Base-by-base conservation (phyloP, 1,139 yeast species). In the Taphrina confusa region DNA sequence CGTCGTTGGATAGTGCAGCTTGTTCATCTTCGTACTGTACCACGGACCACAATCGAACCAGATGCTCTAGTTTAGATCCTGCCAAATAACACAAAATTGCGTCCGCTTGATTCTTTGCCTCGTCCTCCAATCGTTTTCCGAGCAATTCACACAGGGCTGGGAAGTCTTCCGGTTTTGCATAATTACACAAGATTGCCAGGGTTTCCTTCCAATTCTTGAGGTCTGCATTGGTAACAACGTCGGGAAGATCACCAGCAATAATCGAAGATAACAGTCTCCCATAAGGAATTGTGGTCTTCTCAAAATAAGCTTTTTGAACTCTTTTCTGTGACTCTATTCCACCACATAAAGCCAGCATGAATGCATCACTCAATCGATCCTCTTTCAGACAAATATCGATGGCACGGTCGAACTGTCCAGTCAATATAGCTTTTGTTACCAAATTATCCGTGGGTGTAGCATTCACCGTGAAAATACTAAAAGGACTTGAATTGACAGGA, bases 191-290 rank as follows among this genome's bases (percentile, higher is more conserved):
- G 27, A 90, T 80, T 39, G 80, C 77, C n/a, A 92, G 87, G 66
- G 87, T 82, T 59, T 84, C 85, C 68, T 82, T 85, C 98, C 98
- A 94, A 66, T 87, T 83, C 4, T 78, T 69, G 47, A 90, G 83
- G 68, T 87, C 85, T 25, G 89, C 87, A 69, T 91, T 84, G 34
- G 80, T 79, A 36, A 89, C 94, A 65, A 92, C 73, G 71, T 92
- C 97, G 33, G 80, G 74, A 22, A 87, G 79, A 66, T 84, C 78
- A 56, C 78, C 78, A 30, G 80, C 76, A 1, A 89, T 77, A 16
- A 83, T 80, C 62, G 85, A 82, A 1, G 66, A 58, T 61, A 92
- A 75, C 18, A 90, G 76, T 69, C 98, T 85, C 4, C 96, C 80
- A 63, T 87, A 78, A 16, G 84, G 76, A 47, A 78, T 75, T n/a